Evolutionary conservation across 2,329 filamentous ascomycete genomes (phyloP).

Genomic region (Pseudogymnoascus sp.): DNA sequence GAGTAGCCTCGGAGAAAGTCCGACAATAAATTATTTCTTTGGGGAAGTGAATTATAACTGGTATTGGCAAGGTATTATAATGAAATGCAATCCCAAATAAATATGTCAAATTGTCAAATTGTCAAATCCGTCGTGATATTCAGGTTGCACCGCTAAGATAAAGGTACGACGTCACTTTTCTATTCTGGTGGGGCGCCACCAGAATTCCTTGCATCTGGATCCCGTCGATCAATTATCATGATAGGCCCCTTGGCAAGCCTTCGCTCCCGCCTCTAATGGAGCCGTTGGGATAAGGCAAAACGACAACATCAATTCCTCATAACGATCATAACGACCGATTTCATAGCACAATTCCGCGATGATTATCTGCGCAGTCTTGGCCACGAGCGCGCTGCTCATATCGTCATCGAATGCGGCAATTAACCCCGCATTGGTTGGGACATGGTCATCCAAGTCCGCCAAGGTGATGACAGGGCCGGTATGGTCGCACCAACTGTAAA

Average conservation of each 20-base stretch:
- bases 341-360: neutral
- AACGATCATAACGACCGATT: neutral
- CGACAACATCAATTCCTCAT: neutral
- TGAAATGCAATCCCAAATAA: neutral
- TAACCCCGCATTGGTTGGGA: constrained; percentile 51
- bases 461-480: constrained; percentile 62
- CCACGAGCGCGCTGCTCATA: constrained; percentile 22
- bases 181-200: constrained; percentile 7
- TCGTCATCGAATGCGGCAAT: constrained; percentile 31
- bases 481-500: constrained; percentile 27
- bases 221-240: neutral
- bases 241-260: constrained; percentile 1
- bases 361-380: constrained; percentile 17
- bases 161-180: constrained; percentile 4
- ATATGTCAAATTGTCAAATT: neutral
- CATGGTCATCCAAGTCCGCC: constrained; percentile 63
- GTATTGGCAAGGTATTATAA: neutral
- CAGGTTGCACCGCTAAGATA: neutral
- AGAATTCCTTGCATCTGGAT: constrained; percentile 2
- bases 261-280: neutral
- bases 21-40: neutral
- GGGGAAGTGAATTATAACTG: neutral
- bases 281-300: constrained; percentile 1
- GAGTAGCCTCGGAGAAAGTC: neutral
- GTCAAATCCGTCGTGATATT: neutral